These are phyloP conservation scores for Funneliformis caledonium DNA, from an alignment of 371 early-diverging fungal species.

Conservation along the genomic window DNA sequence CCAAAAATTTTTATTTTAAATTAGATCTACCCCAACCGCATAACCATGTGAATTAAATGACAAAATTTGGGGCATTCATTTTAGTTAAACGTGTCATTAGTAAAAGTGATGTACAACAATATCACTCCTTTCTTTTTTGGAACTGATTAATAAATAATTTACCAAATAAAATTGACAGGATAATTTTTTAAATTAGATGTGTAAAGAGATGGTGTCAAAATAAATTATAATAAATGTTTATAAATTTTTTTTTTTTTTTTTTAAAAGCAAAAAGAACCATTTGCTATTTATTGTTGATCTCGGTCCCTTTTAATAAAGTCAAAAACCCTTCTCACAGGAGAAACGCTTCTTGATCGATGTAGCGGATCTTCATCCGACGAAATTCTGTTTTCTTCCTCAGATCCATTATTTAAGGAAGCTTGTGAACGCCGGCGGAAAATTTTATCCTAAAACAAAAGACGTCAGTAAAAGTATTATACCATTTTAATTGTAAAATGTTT, in stretches of 20 bases:
- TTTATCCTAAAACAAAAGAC: slow-evolving; percentile 20
- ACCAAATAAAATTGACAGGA: too few species aligned
- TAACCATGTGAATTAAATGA: background rate
- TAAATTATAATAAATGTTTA: background rate
- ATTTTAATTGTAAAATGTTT: background rate
- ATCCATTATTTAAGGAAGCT: background rate
- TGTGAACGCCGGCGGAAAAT: slow-evolving; percentile 16
- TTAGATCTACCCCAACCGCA: slow-evolving; percentile 15
- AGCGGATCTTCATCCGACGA: slow-evolving; percentile 9
- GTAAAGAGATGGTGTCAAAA: too few species aligned
- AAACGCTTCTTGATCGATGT: slow-evolving; percentile 9
- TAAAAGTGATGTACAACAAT: too few species aligned
- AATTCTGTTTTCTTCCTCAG: background rate
- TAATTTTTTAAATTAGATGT: too few species aligned
- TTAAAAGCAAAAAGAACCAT: too few species aligned
- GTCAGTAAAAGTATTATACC: background rate
- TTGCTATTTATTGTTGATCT: background rate
- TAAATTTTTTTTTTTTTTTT: background rate
- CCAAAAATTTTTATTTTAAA: background rate
- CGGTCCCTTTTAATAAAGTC: background rate
- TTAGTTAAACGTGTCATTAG: too few species aligned
- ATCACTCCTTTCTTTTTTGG: too few species aligned
- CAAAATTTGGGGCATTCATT: slow-evolving; percentile 7
- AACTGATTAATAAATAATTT: too few species aligned
- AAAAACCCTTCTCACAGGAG: slow-evolving; percentile 10